phyloP scores from a whole-genome alignment of 495 filamentous ascomycete species.

The Aspergillus saccharolyticus region DNA sequence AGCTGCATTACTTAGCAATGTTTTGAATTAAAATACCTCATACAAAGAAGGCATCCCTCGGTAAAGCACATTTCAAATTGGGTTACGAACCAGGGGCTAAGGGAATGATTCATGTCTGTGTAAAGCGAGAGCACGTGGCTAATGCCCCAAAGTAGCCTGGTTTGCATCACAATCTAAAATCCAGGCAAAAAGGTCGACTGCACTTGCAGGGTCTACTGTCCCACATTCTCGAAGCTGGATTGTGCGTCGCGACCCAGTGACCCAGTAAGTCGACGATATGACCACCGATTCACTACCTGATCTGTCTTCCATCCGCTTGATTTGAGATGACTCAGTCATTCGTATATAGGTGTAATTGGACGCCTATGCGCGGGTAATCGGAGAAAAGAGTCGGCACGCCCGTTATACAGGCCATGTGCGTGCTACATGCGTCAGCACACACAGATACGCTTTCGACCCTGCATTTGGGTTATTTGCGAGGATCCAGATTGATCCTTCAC shows the following conservation, averaged over 20 bases:
- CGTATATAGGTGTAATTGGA: too few relatives aligned
- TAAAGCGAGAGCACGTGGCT: neutral
- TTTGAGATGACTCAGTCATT: too few relatives aligned
- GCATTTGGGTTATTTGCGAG: neutral
- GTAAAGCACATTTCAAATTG: neutral
- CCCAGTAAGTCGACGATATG: too few relatives aligned
- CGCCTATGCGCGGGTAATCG: too few relatives aligned
- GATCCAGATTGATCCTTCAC: neutral
- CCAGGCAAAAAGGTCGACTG: neutral
- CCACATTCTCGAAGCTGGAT: neutral
- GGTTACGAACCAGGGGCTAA: neutral
- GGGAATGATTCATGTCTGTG: neutral
- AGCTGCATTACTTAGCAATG: neutral
- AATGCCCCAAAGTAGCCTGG: neutral
- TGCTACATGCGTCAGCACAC: neutral
- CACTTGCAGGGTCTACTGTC: neutral
- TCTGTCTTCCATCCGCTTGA: too few relatives aligned
- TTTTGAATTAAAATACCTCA: neutral
- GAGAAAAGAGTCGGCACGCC: too few relatives aligned
- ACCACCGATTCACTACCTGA: too few relatives aligned
- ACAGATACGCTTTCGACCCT: neutral
- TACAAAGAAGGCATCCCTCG: neutral
- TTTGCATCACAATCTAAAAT: neutral
- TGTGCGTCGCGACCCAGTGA: too few relatives aligned
- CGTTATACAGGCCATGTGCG: neutral